These are phyloP conservation scores for Lachnellula cervina DNA, from an alignment of 2,329 filamentous ascomycete species.

Conservation along the genomic window DNA sequence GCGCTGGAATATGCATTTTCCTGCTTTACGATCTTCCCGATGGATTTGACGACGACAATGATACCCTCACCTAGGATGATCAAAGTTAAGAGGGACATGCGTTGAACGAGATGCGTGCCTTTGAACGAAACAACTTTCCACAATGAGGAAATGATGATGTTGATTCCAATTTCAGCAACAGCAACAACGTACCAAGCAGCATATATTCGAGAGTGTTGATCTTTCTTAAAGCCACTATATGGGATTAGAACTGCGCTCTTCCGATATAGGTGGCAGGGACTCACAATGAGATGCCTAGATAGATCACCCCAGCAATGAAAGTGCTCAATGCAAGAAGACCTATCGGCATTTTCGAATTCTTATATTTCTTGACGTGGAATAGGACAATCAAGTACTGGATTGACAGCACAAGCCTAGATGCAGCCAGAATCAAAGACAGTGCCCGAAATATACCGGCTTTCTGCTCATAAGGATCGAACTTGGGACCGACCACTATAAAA, in stretches of 20 bases:
- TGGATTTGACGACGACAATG: constrained; percentile 23
- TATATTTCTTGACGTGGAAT: constrained; percentile 20
- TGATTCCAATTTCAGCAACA: constrained; percentile 18
- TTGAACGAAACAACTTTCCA: constrained; percentile 45
- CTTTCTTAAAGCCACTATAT: constrained; percentile 2
- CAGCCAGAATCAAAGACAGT: constrained; percentile 34
- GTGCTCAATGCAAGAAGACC: constrained; percentile 10
- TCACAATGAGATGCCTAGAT: constrained; percentile 19
- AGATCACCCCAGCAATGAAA: constrained; percentile 20
- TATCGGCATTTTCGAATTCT: constrained; percentile 16
- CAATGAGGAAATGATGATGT: constrained; percentile 18
- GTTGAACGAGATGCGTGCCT: constrained; percentile 52
- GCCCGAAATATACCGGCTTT: constrained; percentile 12
- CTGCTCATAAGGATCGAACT: constrained; percentile 31
- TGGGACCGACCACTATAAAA: constrained; percentile 39
- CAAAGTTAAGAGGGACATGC: constrained; percentile 53
- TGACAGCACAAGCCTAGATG: constrained; percentile 32
- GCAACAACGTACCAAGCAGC: constrained; percentile 21
- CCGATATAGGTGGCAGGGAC: neutral
- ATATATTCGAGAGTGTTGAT: constrained; percentile 3
- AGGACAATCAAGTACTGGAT: constrained; percentile 32
- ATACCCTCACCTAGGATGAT: constrained; percentile 40
- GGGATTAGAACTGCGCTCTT: neutral
- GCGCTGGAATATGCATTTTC: constrained; percentile 6
- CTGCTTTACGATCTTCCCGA: constrained; percentile 17